Evolutionary conservation across 2,329 filamentous ascomycete genomes (phyloP).

Genomic region (Fusarium devonianum): DNA sequence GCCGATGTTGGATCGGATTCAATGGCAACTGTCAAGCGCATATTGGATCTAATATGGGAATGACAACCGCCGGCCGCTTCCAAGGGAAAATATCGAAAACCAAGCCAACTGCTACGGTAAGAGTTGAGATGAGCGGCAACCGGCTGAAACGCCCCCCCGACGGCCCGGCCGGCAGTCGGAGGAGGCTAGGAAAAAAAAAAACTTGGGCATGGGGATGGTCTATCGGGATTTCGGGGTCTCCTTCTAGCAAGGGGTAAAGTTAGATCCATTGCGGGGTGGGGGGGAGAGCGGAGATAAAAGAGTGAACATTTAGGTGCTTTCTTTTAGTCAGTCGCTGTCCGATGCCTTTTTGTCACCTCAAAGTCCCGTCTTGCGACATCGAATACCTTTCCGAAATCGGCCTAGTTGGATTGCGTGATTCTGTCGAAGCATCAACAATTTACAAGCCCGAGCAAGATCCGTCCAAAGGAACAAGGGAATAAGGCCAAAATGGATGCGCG

Average conservation of each 20-base stretch:
- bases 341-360: conserved; percentile 21
- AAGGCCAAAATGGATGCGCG: conserved; percentile 24
- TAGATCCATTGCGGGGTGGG: too few species aligned
- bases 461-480: conserved; percentile 23
- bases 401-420: conserved; percentile 52
- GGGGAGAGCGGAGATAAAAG: conserved; percentile 15
- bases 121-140: conserved; percentile 24
- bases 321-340: accelerated
- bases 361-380: conserved; percentile 33
- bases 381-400: conserved; percentile 44
- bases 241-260: too few species aligned
- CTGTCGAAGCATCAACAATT: conserved; percentile 49
- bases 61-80: too few species aligned
- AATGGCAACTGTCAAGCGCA: too few species aligned
- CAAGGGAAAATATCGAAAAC: too few species aligned
- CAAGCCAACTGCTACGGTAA: background rate
- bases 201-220: conserved; percentile 5
- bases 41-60: too few species aligned
- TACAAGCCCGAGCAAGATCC: conserved; percentile 36
- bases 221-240: conserved; percentile 41
- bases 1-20: too few species aligned
- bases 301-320: background rate
- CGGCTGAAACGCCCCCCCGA: conserved; percentile 34
- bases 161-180: conserved; percentile 40
- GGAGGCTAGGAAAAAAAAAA: conserved; percentile 21